phyloP scores from a whole-genome alignment of 176 grass and related monocot species.

The Bothriochloa decipiens region DNA sequence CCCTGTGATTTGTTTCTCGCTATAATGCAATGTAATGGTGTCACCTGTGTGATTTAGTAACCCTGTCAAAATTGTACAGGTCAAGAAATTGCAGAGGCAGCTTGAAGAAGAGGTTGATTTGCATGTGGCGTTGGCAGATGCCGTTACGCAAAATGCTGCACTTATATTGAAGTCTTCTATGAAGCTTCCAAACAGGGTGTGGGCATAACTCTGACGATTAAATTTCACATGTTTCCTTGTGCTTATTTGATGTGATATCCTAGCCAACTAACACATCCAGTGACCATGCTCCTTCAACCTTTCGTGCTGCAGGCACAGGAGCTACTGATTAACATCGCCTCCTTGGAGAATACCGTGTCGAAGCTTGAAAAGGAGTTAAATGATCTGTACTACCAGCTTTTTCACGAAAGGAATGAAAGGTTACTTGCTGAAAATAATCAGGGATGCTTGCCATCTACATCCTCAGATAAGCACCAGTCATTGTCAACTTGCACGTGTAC shows the following conservation, averaged over 20 bases:
- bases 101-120: constrained; percentile 87
- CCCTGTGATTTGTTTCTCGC: background rate
- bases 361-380: constrained; percentile 90
- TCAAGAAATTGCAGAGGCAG: constrained; percentile 82
- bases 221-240: constrained; percentile 5
- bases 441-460: constrained; percentile 53
- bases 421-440: constrained; percentile 72
- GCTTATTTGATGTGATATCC: background rate
- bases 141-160: constrained; percentile 51
- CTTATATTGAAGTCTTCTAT: constrained; percentile 59
- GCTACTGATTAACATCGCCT: constrained; percentile 68
- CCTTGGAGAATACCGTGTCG: constrained; percentile 69
- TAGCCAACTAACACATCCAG: background rate
- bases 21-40: background rate
- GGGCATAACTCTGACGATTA: background rate
- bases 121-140: constrained; percentile 72
- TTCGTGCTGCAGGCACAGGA: constrained; percentile 56
- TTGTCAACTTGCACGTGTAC: constrained; percentile 67
- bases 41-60: background rate
- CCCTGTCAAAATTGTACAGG: constrained; percentile 43
- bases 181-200: constrained; percentile 81
- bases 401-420: constrained; percentile 82
- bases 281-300: constrained; percentile 24
- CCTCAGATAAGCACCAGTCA: constrained; percentile 50
- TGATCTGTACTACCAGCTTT: constrained; percentile 81